Conservation (phyloP, 768 basidiomycete species). For the Royoungia palumana region DNA sequence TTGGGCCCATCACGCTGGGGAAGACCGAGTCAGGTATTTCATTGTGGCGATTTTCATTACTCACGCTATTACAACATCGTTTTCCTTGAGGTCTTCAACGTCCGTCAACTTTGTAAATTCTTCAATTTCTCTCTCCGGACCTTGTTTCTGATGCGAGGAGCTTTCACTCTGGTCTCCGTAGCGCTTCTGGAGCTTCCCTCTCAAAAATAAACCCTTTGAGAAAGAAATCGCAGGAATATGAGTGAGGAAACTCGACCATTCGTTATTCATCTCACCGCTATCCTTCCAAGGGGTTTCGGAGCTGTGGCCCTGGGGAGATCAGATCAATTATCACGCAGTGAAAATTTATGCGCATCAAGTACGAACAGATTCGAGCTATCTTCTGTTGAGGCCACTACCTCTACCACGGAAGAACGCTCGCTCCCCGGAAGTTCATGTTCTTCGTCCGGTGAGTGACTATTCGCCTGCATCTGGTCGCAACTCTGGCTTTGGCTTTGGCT, state of each 20-base stretch:
- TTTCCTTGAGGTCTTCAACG: background rate
- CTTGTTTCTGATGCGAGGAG: too few species aligned
- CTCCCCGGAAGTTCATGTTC: too few species aligned
- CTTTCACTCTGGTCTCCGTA: too few species aligned
- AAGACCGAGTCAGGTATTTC: background rate
- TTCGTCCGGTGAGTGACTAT: too few species aligned
- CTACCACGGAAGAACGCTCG: too few species aligned
- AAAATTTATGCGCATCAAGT: background rate
- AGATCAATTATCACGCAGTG: background rate
- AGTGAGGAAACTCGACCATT: background rate
- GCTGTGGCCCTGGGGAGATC: background rate
- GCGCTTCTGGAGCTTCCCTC: too few species aligned
- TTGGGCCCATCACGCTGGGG: constrained; percentile 12
- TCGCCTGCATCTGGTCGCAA: too few species aligned
- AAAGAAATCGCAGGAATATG: background rate
- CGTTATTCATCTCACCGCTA: constrained; percentile 4
- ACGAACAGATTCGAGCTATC: constrained; percentile 9
- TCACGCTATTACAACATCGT: constrained; percentile 14
- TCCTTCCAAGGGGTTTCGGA: constrained; percentile 10
- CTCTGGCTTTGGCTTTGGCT: too few species aligned
- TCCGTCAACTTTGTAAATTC: background rate
- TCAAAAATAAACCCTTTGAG: too few species aligned
- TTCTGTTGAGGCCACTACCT: too few species aligned
- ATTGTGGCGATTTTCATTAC: background rate
- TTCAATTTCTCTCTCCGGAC: too few species aligned